Base-by-base conservation (phyloP, 1,284 basidiomycete species). In the Papiliotrema fonsecae region DNA sequence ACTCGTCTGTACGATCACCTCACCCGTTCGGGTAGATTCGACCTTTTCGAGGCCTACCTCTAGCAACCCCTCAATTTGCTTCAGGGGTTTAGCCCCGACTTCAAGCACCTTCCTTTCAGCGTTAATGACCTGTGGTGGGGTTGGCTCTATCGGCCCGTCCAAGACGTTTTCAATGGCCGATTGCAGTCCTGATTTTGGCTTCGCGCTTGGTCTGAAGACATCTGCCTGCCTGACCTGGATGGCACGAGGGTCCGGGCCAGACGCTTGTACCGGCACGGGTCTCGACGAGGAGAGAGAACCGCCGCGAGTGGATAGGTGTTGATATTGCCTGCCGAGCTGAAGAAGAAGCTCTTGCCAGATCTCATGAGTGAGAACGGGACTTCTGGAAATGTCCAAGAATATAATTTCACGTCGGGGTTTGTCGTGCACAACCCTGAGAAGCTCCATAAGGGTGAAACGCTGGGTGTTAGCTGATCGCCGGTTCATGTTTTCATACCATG, bases 361-460 rank as follows among this genome's bases (percentile, higher is more conserved):
- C 31, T 59, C 55, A 27, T 55, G 54, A 13, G 43, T 53, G 14
- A 64, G 56, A 18, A 54, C 58, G 6, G 61, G 62, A 16, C 46
- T 45, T 32, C 52, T 58, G 19, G 63, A 52, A 5, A 59, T 53
- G 48, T 65, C 63, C 37, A 54, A 49, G 50, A 72, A 72, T 16
- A 72, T 50, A 18, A 54, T 57, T 32, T 62, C 54, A 6, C 69
- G 57, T 13, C 58, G 58, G 6, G 51, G 24, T 5, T 53, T 54
- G 13, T 51, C 52, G 40, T 62, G 52, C 10, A 59, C 59, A 9
- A 66, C 54, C 24, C 67, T 58, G 19, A 68, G 55, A 2, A 72
- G 56, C 55, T 72, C 70, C 56, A 70, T 62, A n/a, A 69, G 40
- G 1, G 70, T 72, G 56, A 69, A 67, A 54, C 65, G 61, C 65